phyloP scores from a whole-genome alignment of 2,329 filamentous ascomycete genomes.

The Clonostachys rosea region DNA sequence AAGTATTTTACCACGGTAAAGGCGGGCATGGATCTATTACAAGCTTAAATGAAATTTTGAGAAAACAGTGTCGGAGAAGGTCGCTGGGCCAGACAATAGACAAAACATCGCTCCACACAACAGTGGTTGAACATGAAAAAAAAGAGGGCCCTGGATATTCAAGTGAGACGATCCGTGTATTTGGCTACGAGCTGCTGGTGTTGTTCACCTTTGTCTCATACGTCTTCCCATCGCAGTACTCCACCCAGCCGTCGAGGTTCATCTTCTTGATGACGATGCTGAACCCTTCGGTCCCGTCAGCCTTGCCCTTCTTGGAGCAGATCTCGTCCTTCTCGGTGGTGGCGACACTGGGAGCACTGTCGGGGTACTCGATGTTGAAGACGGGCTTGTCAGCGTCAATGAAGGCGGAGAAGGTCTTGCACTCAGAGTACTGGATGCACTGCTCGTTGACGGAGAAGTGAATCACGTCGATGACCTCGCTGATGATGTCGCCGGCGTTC shows the following conservation, averaged over 20 bases:
- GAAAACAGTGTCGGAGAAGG: too few relatives aligned
- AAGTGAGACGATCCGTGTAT: too few relatives aligned
- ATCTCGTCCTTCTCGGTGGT: slow-evolving; percentile 24
- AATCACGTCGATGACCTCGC: slow-evolving; percentile 37
- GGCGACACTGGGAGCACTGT: slow-evolving; percentile 38
- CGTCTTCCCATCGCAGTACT: slow-evolving; percentile 41
- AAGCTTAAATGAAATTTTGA: too few relatives aligned
- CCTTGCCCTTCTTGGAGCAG: slow-evolving; percentile 33
- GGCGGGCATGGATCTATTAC: too few relatives aligned
- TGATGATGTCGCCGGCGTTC: slow-evolving; percentile 60
- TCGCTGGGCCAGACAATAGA: too few relatives aligned
- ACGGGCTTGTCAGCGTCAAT: slow-evolving; percentile 60
- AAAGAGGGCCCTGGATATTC: too few relatives aligned
- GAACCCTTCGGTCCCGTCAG: slow-evolving; percentile 41
- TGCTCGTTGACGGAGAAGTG: slow-evolving; percentile 69
- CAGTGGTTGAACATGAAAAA: too few relatives aligned
- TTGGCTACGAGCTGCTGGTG: too few relatives aligned
- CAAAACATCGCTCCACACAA: too few relatives aligned
- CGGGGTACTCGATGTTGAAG: slow-evolving; percentile 69
- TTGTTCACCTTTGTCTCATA: slow-evolving; percentile 5
- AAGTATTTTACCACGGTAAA: too few relatives aligned
- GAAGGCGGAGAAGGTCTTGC: slow-evolving; percentile 52
- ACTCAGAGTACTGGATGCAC: slow-evolving; percentile 58
- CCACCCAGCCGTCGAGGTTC: slow-evolving; percentile 57
- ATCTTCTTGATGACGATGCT: slow-evolving; percentile 64